Conservation (phyloP, 768 basidiomycete species). For the Macrolepiota dolichaula region DNA sequence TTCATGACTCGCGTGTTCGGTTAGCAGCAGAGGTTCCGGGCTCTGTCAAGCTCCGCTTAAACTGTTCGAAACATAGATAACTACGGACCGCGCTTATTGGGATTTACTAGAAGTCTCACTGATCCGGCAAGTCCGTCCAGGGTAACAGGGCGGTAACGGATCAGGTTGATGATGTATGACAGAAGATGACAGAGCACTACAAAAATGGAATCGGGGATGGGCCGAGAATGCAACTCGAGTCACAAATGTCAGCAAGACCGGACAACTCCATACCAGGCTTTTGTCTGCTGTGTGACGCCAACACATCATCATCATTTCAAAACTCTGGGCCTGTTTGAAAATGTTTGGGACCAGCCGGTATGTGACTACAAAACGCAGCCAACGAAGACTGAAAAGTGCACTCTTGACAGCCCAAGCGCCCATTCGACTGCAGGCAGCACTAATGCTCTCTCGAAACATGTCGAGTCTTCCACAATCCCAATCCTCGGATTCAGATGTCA, state of each 20-base stretch:
- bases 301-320: not conserved
- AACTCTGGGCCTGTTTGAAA: not conserved
- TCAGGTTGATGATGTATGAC: not conserved
- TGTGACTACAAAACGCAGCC: not conserved
- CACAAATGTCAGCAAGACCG: not conserved
- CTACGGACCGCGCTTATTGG: too few relatives aligned
- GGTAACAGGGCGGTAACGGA: not conserved
- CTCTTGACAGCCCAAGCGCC: not conserved
- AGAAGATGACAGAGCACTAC: not conserved
- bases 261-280: not conserved
- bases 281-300: not conserved
- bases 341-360: not conserved
- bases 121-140: not conserved
- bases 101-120: not conserved
- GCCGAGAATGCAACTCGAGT: not conserved
- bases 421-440: not conserved
- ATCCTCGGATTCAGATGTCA: not conserved
- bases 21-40: too few relatives aligned
- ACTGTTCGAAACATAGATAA: too few relatives aligned
- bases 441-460: not conserved
- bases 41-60: too few relatives aligned
- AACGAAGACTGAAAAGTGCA: not conserved
- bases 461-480: not conserved
- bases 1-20: too few relatives aligned
- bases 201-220: not conserved